phyloP scores from a whole-genome alignment of 1,284 basidiomycete species.

The Blastosporella zonata region DNA sequence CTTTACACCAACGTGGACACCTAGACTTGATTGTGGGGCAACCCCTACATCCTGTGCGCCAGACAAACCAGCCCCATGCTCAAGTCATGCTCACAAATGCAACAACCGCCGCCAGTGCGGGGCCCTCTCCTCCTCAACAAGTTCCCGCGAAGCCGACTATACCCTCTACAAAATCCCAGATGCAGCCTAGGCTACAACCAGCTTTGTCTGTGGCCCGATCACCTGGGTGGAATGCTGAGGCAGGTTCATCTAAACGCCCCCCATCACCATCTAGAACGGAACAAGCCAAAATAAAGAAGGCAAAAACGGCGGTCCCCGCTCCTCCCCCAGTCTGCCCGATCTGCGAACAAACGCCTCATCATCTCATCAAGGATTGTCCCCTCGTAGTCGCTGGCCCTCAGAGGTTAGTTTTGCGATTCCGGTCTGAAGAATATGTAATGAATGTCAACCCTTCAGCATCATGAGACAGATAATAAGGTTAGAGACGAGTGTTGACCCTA shows the following conservation, averaged over 20 bases:
- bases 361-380: slow-evolving; percentile 50
- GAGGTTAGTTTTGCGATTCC: slow-evolving; percentile 36
- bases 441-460: slow-evolving; percentile 30
- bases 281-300: slow-evolving; percentile 34
- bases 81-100: not conserved
- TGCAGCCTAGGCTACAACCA: not conserved
- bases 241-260: slow-evolving; percentile 27
- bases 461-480: slow-evolving; percentile 45
- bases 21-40: slow-evolving; percentile 56
- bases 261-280: slow-evolving; percentile 20
- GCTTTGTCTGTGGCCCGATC: no score
- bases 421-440: not conserved
- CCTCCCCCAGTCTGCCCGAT: slow-evolving; percentile 39
- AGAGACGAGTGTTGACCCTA: slow-evolving; percentile 39
- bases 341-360: slow-evolving; percentile 38
- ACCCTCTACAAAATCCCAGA: not conserved
- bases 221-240: slow-evolving; percentile 12
- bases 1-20: slow-evolving; percentile 51
- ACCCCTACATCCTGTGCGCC: slow-evolving; percentile 53
- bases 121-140: not conserved
- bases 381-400: slow-evolving; percentile 43
- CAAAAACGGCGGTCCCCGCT: slow-evolving; percentile 24
- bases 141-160: not conserved
- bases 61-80: slow-evolving; percentile 8
- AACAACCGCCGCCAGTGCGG: not conserved